phyloP scores from a whole-genome alignment of 345 rosid genomes.

The Hibiscus syriacus region DNA sequence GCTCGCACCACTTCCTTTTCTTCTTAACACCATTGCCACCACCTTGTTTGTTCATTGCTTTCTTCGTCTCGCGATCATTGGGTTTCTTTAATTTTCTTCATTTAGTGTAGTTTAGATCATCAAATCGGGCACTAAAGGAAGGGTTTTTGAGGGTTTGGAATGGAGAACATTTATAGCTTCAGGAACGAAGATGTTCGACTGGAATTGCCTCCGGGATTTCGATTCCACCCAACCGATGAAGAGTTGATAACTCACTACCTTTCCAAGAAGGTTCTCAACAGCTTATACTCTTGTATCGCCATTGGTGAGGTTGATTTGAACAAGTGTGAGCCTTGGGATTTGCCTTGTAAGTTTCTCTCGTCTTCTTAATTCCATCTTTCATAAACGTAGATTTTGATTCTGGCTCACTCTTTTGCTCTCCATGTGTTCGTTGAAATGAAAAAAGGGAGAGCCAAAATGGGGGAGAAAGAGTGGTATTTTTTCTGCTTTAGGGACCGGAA shows the following conservation, averaged over 20 bases:
- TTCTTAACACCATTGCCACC: slow-evolving; percentile 12
- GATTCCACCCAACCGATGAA: slow-evolving; percentile 59
- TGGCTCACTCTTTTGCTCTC: too few species aligned
- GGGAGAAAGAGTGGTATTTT: slow-evolving; percentile 75
- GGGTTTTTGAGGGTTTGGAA: too few species aligned
- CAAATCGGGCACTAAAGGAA: too few species aligned
- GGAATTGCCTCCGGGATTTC: slow-evolving; percentile 55
- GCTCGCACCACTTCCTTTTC: neutral
- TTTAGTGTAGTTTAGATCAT: too few species aligned
- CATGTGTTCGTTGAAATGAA: neutral
- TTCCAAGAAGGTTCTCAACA: slow-evolving; percentile 32
- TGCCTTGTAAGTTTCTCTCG: slow-evolving; percentile 42
- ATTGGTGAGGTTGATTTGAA: slow-evolving; percentile 62
- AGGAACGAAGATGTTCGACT: slow-evolving; percentile 30
- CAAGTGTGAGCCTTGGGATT: slow-evolving; percentile 67
- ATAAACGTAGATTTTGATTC: too few species aligned
- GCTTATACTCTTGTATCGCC: slow-evolving; percentile 36
- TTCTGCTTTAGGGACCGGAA: slow-evolving; percentile 71
- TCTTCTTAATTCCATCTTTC: too few species aligned
- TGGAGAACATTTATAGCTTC: slow-evolving; percentile 27
- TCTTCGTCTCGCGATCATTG: too few species aligned
- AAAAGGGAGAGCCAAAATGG: slow-evolving; percentile 48
- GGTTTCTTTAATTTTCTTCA: neutral
- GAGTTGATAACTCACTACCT: slow-evolving; percentile 55
- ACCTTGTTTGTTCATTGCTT: too few species aligned